phyloP scores from a whole-genome alignment of 2,329 filamentous ascomycete species.

The Tolypocladium ovalisporum region DNA sequence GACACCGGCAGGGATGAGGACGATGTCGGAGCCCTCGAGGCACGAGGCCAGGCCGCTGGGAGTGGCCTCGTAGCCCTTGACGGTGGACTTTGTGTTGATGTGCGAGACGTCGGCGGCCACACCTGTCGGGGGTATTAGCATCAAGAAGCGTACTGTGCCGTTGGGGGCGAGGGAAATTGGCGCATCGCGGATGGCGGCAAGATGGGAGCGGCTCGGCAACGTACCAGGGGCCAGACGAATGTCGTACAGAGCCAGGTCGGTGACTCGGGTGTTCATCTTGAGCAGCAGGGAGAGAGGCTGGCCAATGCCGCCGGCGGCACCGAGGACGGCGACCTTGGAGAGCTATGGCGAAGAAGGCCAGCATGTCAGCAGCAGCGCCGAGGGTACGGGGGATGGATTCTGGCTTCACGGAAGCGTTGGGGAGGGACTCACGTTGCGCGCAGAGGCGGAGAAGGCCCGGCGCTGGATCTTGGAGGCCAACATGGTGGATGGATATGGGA shows the following conservation, averaged over 20 bases:
- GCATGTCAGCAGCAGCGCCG: slow-evolving; percentile 1
- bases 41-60: slow-evolving; percentile 64
- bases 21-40: slow-evolving; percentile 82
- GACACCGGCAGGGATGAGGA: slow-evolving; percentile 96
- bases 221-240: slow-evolving; percentile 87
- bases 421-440: slow-evolving; percentile 53
- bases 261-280: slow-evolving; percentile 95
- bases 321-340: slow-evolving; percentile 95
- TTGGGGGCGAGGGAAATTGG: too few species aligned
- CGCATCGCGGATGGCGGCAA: background rate
- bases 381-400: background rate
- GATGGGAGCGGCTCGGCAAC: slow-evolving; percentile 21
- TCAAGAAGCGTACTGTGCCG: background rate
- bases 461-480: slow-evolving; percentile 64
- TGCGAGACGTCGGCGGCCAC: slow-evolving; percentile 96
- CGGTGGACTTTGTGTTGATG: slow-evolving; percentile 97
- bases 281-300: slow-evolving; percentile 95
- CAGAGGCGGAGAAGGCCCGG: slow-evolving; percentile 72
- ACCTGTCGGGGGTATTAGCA: slow-evolving; percentile 43
- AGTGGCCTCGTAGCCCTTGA: slow-evolving; percentile 79
- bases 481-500: slow-evolving; percentile 39
- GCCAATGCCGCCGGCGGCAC: slow-evolving; percentile 95
- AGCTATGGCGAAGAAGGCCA: slow-evolving; percentile 43
- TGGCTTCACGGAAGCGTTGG: slow-evolving; percentile 1
- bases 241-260: slow-evolving; percentile 93